Percentiles rank a stretch among this genome's conserved stretches.
Conservation (phyloP, 2,329 filamentous ascomycete genomes). For the Colletotrichum tanaceti region DNA sequence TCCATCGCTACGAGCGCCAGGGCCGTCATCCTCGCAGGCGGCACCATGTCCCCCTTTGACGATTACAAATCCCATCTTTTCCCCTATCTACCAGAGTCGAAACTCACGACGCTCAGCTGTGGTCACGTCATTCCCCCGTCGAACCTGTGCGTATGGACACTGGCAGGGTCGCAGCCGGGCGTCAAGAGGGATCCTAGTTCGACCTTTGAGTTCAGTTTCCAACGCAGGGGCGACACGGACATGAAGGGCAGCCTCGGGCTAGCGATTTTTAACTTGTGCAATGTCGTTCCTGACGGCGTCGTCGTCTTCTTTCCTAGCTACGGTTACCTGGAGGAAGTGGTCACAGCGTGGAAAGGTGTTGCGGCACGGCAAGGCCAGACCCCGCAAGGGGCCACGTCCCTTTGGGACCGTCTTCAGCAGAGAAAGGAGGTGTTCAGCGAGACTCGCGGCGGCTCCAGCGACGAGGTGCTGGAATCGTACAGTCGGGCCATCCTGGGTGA, state of each 20-base stretch:
- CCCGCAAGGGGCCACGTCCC: conserved; percentile 48
- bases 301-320: conserved; percentile 98
- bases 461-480: conserved; percentile 81
- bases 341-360: conserved; percentile 70
- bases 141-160: conserved; percentile 82
- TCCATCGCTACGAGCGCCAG: conserved; percentile 86
- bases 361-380: conserved; percentile 66
- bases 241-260: conserved; percentile 82
- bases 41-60: conserved; percentile 96
- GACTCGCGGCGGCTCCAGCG: conserved; percentile 65
- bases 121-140: conserved; percentile 90
- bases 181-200: conserved; percentile 47
- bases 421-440: conserved; percentile 74
- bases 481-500: conserved; percentile 71
- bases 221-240: conserved; percentile 73
- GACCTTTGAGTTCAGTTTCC: conserved; percentile 88
- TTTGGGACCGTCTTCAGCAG: conserved; percentile 69
- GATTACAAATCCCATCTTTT: conserved; percentile 92
- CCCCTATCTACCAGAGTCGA: conserved; percentile 72
- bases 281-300: conserved; percentile 84
- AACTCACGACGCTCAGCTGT: conserved; percentile 86
- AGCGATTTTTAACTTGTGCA: conserved; percentile 77
- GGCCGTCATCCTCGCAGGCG: conserved; percentile 90
- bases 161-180: conserved; percentile 61
- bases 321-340: conserved; percentile 83